Conservation (phyloP, 306 rosid species). For the Prunus dulcis region DNA sequence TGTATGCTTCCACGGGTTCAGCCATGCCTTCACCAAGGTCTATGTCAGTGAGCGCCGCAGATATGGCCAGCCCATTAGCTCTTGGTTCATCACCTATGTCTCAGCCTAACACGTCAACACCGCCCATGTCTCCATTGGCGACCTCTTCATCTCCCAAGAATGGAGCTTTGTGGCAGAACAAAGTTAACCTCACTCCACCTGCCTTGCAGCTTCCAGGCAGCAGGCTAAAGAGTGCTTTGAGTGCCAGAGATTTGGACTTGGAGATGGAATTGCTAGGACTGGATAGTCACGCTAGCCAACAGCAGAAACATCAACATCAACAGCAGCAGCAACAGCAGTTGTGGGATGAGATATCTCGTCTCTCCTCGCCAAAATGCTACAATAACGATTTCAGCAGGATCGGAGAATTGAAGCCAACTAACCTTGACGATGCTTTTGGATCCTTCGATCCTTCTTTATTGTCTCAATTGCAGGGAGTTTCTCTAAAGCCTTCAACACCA, state of each 20-base stretch:
- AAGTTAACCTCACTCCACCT: conserved; percentile 75
- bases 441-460: conserved; percentile 59
- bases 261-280: conserved; percentile 81
- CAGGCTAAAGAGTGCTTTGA: conserved; percentile 69
- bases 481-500: conserved; percentile 52
- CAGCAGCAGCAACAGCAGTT: conserved; percentile 61
- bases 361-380: conserved; percentile 79
- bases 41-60: conserved; percentile 41
- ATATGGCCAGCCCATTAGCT: conserved; percentile 78
- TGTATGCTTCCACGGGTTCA: conserved; percentile 91
- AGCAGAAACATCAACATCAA: conserved; percentile 29
- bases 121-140: conserved; percentile 89
- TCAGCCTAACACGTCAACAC: conserved; percentile 72
- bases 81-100: conserved; percentile 75
- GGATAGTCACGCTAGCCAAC: conserved; percentile 49
- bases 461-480: conserved; percentile 67
- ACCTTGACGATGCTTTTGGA: conserved; percentile 81
- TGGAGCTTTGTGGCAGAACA: conserved; percentile 93
- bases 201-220: conserved; percentile 88
- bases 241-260: conserved; percentile 80
- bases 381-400: conserved; percentile 51
- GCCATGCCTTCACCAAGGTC: conserved; percentile 98
- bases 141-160: conserved; percentile 79
- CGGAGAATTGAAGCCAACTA: conserved; percentile 73
- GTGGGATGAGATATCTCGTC: conserved; percentile 84